These are phyloP conservation scores for Cicer judaicum DNA, from an alignment of 306 rosid species.

Conservation along the genomic window DNA sequence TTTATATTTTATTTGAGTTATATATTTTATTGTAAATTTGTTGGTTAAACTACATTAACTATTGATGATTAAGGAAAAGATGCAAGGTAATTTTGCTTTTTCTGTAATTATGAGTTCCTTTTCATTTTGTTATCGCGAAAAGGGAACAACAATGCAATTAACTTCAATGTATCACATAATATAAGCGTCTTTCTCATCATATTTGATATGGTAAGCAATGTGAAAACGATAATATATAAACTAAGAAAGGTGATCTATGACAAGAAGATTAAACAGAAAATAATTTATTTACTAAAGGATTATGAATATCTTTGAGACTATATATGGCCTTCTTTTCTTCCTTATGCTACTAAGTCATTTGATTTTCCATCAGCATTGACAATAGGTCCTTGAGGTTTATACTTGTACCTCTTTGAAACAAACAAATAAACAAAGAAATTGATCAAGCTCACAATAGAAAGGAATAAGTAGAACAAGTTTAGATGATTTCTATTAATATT, in stretches of 20 bases:
- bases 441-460: slow-evolving; percentile 70
- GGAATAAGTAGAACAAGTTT: slow-evolving; percentile 77
- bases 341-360: slow-evolving; percentile 36
- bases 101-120: not conserved
- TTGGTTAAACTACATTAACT: no score
- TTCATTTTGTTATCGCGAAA: no score
- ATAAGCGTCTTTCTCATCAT: no score
- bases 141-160: not conserved
- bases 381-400: slow-evolving; percentile 55
- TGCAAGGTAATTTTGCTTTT: not conserved
- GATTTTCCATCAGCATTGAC: slow-evolving; percentile 36
- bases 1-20: no score
- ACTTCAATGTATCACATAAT: not conserved
- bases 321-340: not conserved
- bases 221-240: no score
- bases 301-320: slow-evolving; percentile 12
- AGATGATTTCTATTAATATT: slow-evolving; percentile 83
- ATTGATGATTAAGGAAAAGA: not conserved
- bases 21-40: no score
- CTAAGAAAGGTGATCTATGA: no score
- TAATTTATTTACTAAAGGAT: not conserved
- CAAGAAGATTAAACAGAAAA: no score
- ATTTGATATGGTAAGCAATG: no score
- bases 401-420: slow-evolving; percentile 73
- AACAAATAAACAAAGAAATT: slow-evolving; percentile 71